phyloP scores from a whole-genome alignment of 768 basidiomycete species.

The Mycena belliarum region DNA sequence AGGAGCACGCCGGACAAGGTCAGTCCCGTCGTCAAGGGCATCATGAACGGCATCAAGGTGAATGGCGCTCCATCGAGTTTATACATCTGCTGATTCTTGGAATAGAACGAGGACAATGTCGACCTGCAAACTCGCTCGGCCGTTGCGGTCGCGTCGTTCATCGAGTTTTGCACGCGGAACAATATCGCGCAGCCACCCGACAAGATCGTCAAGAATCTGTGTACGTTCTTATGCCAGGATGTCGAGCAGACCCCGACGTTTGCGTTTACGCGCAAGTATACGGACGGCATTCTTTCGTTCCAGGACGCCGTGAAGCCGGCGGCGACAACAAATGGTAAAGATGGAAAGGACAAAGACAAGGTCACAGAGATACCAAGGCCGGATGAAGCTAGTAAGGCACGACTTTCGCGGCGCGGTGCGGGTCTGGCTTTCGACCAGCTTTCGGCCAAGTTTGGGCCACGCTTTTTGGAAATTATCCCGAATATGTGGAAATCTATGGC shows the following conservation, averaged over 20 bases:
- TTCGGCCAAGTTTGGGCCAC: slow-evolving; percentile 71
- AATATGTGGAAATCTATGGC: slow-evolving; percentile 95
- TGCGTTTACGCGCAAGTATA: slow-evolving; percentile 56
- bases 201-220: slow-evolving; percentile 96
- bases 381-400: slow-evolving; percentile 63
- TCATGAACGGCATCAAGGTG: slow-evolving; percentile 98
- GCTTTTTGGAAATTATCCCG: slow-evolving; percentile 78
- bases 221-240: slow-evolving; percentile 95
- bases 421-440: slow-evolving; percentile 79
- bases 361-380: slow-evolving; percentile 38
- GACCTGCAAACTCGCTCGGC: slow-evolving; percentile 91
- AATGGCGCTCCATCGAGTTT: slow-evolving; percentile 9
- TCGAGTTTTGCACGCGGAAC: slow-evolving; percentile 78
- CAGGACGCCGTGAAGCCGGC: slow-evolving; percentile 38
- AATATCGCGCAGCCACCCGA: slow-evolving; percentile 83
- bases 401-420: slow-evolving; percentile 83
- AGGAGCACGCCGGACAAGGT: slow-evolving; percentile 88
- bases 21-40: slow-evolving; percentile 92
- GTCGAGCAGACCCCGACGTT: slow-evolving; percentile 89
- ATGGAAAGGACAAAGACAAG: slow-evolving; percentile 43
- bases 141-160: slow-evolving; percentile 80
- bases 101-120: slow-evolving; percentile 82
- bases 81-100: slow-evolving; percentile 2
- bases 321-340: slow-evolving; percentile 30
- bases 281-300: slow-evolving; percentile 80